Evolutionary conservation across 2,329 filamentous ascomycete species (phyloP).

Genomic region (Penicillium rolfsii): DNA sequence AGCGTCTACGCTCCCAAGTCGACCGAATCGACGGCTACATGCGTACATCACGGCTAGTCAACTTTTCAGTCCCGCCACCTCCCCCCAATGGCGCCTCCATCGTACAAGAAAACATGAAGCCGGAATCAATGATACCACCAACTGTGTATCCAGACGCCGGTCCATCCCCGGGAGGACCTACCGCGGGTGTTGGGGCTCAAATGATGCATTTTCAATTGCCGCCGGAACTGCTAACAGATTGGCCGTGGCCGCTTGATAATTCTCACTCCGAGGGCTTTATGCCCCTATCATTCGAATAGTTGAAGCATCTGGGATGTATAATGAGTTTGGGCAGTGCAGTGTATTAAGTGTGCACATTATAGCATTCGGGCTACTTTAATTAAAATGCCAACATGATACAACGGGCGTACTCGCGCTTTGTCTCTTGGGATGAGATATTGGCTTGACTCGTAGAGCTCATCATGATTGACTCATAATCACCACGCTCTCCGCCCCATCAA

Average conservation of each 20-base stretch:
- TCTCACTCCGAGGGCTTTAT: conserved; percentile 29
- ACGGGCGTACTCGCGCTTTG: neutral
- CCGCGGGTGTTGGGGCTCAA: conserved; percentile 23
- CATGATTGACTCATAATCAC: neutral
- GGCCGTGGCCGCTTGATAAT: conserved; percentile 44
- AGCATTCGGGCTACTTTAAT: neutral
- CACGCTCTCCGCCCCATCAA: neutral
- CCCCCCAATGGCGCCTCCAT: conserved; percentile 15
- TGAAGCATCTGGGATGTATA: neutral
- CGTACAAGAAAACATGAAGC: conserved; percentile 10
- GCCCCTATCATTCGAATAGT: conserved; percentile 30
- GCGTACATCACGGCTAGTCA: conserved; percentile 29
- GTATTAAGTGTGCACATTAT: neutral
- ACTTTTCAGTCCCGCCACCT: conserved; percentile 18
- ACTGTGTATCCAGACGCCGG: conserved; percentile 13
- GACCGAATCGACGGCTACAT: conserved; percentile 52
- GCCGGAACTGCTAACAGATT: conserved; percentile 46
- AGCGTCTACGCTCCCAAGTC: conserved; percentile 47
- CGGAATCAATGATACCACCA: conserved; percentile 13
- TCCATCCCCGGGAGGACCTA: conserved; percentile 6
- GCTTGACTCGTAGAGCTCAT: too few relatives aligned
- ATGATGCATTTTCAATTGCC: conserved; percentile 47
- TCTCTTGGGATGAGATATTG: too few relatives aligned
- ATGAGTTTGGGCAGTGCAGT: neutral
- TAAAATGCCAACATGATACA: neutral